phyloP scores from a whole-genome alignment of 192 early-diverging fungal genomes.

The Podila minutissima region DNA sequence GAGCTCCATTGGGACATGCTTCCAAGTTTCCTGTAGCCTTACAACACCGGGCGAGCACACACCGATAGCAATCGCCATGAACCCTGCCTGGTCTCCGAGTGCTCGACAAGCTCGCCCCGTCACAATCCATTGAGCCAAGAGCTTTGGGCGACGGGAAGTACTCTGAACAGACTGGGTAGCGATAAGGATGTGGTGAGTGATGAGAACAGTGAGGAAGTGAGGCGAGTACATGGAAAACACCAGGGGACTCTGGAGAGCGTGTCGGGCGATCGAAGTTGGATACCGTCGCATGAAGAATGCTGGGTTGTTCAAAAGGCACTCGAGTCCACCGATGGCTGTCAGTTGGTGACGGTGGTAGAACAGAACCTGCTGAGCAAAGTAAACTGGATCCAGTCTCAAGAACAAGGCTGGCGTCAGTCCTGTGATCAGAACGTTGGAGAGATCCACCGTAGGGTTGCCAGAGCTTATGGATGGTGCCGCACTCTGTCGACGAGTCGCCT shows the following conservation, averaged over 20 bases:
- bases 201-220: slow-evolving; percentile 77
- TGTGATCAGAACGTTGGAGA: slow-evolving; percentile 61
- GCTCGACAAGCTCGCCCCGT: slow-evolving; percentile 63
- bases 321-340: slow-evolving; percentile 1
- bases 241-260: slow-evolving; percentile 42
- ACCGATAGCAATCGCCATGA: slow-evolving; percentile 73
- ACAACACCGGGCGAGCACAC: slow-evolving; percentile 72
- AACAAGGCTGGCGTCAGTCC: slow-evolving; percentile 73
- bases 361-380: slow-evolving; percentile 77
- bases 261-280: slow-evolving; percentile 25
- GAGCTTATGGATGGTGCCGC: not conserved
- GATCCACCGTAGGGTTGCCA: slow-evolving; percentile 40
- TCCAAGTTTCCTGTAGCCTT: slow-evolving; percentile 77
- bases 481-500: not conserved
- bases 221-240: slow-evolving; percentile 61
- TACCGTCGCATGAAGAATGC: slow-evolving; percentile 50
- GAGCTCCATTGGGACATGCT: slow-evolving; percentile 60
- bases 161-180: slow-evolving; percentile 61
- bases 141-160: slow-evolving; percentile 55
- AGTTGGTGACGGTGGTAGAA: slow-evolving; percentile 65
- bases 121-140: slow-evolving; percentile 77
- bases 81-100: slow-evolving; percentile 72
- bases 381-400: slow-evolving; percentile 63
- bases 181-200: slow-evolving; percentile 73
- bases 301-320: slow-evolving; percentile 18